A percentile compares a stretch with the other conserved stretches of the same genome.
Conservation (phyloP, 2,329 filamentous ascomycete species). For the Cryphonectria japonica region DNA sequence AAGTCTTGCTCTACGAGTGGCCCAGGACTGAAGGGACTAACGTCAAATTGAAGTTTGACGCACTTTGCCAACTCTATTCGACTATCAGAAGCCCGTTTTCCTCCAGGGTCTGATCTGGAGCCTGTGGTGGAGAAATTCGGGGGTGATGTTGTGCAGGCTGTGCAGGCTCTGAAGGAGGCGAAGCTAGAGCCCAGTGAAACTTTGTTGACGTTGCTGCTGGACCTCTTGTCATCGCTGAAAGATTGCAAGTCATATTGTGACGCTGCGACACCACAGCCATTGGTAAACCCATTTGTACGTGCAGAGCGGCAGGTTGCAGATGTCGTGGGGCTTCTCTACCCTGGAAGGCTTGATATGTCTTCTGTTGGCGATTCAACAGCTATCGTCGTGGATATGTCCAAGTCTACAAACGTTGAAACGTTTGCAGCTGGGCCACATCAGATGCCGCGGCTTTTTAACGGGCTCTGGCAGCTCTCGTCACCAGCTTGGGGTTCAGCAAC, state of each 20-base stretch:
- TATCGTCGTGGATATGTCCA: not conserved
- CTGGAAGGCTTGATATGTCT: slow-evolving; percentile 14
- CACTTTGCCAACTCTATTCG: no score
- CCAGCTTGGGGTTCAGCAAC: slow-evolving; percentile 38
- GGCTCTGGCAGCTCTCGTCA: slow-evolving; percentile 40
- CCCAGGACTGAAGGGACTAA: no score
- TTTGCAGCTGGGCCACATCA: slow-evolving; percentile 31
- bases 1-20: slow-evolving; percentile 16
- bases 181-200: slow-evolving; percentile 29
- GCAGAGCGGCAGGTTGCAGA: slow-evolving; percentile 39
- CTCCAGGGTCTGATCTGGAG: slow-evolving; percentile 30
- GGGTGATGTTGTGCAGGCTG: slow-evolving; percentile 43
- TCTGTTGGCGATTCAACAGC: not conserved
- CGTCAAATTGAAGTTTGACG: no score
- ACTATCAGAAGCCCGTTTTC: slow-evolving; percentile 32
- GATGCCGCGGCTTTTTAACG: slow-evolving; percentile 37
- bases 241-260: slow-evolving; percentile 35
- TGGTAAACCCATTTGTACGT: slow-evolving; percentile 36
- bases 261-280: slow-evolving; percentile 1
- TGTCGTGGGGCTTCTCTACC: slow-evolving; percentile 35
- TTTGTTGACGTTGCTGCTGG: slow-evolving; percentile 31
- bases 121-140: slow-evolving; percentile 35
- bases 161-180: slow-evolving; percentile 44
- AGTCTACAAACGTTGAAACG: slow-evolving; percentile 30
- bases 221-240: slow-evolving; percentile 32